Evolutionary conservation across 2,329 filamentous ascomycete genomes (phyloP).

Genomic region (Onygenales sp.): DNA sequence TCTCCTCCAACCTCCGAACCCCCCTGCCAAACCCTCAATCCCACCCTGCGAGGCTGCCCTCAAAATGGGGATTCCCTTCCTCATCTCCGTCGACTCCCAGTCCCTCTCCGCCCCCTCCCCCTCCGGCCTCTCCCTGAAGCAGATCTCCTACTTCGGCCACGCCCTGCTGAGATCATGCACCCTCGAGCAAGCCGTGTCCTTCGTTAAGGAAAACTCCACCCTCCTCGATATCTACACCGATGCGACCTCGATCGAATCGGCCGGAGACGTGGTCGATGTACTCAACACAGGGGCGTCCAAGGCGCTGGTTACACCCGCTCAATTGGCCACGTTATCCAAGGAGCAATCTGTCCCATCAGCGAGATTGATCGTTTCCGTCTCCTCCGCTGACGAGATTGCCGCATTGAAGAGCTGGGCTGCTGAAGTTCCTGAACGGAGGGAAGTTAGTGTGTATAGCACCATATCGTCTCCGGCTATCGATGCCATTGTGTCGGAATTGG

Average conservation of each 20-base stretch:
- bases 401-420: constrained; percentile 32
- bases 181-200: constrained; percentile 32
- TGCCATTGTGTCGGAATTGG: constrained; percentile 17
- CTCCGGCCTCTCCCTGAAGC: constrained; percentile 40
- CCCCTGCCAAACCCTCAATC: too few relatives aligned
- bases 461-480: constrained; percentile 18
- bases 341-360: constrained; percentile 44
- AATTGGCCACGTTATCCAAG: constrained; percentile 48
- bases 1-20: too few relatives aligned
- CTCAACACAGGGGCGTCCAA: constrained; percentile 78
- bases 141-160: constrained; percentile 50
- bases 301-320: constrained; percentile 67
- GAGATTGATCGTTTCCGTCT: constrained; percentile 48
- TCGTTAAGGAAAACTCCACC: constrained; percentile 49
- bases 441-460: constrained; percentile 24
- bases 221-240: constrained; percentile 62
- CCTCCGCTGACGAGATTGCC: constrained; percentile 27
- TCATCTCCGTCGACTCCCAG: constrained; percentile 30
- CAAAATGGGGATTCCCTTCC: constrained; percentile 33
- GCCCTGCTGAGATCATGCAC: constrained; percentile 45
- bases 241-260: constrained; percentile 57
- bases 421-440: constrained; percentile 21
- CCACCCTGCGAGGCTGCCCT: background rate
- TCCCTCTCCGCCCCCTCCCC: constrained; percentile 30
- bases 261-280: constrained; percentile 66